Percentiles rank a stretch among this genome's conserved stretches.
These are phyloP conservation scores for Emergomyces africanus DNA, from an alignment of 2,329 filamentous ascomycete genomes.

Conservation along the genomic window DNA sequence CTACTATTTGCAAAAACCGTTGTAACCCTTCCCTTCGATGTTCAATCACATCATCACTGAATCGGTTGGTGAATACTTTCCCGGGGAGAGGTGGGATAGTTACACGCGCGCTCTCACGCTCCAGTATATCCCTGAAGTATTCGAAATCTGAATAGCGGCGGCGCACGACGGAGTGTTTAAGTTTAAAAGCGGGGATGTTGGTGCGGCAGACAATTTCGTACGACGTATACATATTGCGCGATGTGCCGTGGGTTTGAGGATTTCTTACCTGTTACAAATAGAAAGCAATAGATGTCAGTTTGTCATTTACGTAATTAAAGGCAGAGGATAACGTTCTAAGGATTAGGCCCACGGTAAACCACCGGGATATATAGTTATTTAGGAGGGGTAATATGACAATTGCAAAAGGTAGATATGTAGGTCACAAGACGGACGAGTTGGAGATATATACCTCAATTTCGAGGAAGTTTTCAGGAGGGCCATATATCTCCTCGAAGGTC, in stretches of 20 bases:
- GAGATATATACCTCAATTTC: slow-evolving; percentile 62
- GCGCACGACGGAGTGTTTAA: slow-evolving; percentile 75
- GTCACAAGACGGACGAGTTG: background rate
- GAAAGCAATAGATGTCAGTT: slow-evolving; percentile 10
- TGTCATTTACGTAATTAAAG: background rate
- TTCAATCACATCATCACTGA: slow-evolving; percentile 97
- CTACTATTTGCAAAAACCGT: slow-evolving; percentile 93
- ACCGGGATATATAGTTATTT: background rate
- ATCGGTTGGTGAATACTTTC: slow-evolving; percentile 96
- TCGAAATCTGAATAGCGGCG: slow-evolving; percentile 97
- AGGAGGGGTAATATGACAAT: background rate
- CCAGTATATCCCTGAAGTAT: slow-evolving; percentile 95
- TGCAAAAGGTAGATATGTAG: background rate
- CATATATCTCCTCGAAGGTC: slow-evolving; percentile 98
- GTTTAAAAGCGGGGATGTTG: slow-evolving; percentile 98
- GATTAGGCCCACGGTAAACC: background rate
- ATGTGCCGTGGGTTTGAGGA: slow-evolving; percentile 87
- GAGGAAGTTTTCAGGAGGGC: slow-evolving; percentile 94
- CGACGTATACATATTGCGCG: slow-evolving; percentile 94
- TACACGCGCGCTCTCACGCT: slow-evolving; percentile 85
- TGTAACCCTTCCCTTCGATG: slow-evolving; percentile 82
- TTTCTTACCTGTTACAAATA: slow-evolving; percentile 59
- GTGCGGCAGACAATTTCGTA: slow-evolving; percentile 97
- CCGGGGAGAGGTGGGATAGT: slow-evolving; percentile 92
- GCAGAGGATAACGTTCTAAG: background rate